Base-by-base conservation (phyloP, 75 land plant species). In the Adiantum capillusveneris region DNA sequence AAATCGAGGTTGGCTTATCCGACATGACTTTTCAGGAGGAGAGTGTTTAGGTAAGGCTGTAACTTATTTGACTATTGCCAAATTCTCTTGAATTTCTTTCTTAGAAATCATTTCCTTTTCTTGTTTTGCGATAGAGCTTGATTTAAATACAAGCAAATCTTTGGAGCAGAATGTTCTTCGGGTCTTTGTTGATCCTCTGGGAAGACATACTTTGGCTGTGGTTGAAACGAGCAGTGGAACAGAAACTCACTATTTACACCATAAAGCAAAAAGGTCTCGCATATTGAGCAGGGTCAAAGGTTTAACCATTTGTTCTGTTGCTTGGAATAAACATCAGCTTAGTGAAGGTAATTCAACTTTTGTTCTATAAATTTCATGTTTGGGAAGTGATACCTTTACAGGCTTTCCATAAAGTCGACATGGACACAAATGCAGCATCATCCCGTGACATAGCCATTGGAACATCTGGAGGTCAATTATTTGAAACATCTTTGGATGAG, bases 101-200 rank as follows among this genome's bases (percentile, higher is more conserved):
- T 44, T 67, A 26, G 27, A 28, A 36, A 6, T 67, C 21, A 51
- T 51, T 42, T 41, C 31, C 31, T 36, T 20, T 56, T 22, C 29
- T 46, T 18, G 41, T 24, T 63, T 22, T 17, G 21, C 14, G 44
- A 42, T 70, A 91, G 98, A 94, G 60, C 68, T 94, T 53, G 98
- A 94, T 57, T 79, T 94, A 34, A 81, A 83, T 51, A 57, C 62
- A 19, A 87, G 86, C 50, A 61, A 91, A 46, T 58, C 74, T 20
- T 75, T 76, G 9, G 98, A 94, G 31, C 96, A 86, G 50, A 66
- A 78, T 17, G 78, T 95, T 52, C 96, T 84, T 26, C 80, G 78
- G 42, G 96, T 95, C 30, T 95, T 86, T 74, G 83, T 90, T 44
- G 99, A 95, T 77, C 92, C 99, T 25, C 85, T 88, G 31, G 99